These are phyloP conservation scores for Tylopilus rubrobrunneus DNA, from an alignment of 768 basidiomycete species.

Conservation along the genomic window DNA sequence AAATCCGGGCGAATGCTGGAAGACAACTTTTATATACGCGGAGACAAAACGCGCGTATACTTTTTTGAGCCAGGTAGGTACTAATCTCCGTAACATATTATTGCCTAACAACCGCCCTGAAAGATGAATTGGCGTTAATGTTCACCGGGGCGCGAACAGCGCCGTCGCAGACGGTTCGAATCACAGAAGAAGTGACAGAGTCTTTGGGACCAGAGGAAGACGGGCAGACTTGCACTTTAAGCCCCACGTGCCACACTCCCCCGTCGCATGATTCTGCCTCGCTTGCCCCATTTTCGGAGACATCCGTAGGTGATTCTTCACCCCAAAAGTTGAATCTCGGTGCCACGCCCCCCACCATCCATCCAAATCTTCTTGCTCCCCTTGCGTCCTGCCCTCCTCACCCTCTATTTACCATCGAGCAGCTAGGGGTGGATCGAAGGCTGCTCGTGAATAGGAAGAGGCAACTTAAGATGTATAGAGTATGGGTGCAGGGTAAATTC, in stretches of 20 bases:
- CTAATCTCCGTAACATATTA: neutral
- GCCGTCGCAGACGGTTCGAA: slow-evolving; percentile 25
- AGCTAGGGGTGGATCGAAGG: slow-evolving; percentile 86
- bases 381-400: slow-evolving; percentile 35
- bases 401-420: slow-evolving; percentile 73
- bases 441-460: slow-evolving; percentile 91
- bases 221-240: neutral
- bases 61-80: slow-evolving; percentile 83
- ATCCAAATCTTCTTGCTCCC: slow-evolving; percentile 34
- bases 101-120: neutral
- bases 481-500: slow-evolving; percentile 92
- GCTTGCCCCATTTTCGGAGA: neutral
- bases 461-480: slow-evolving; percentile 95
- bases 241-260: slow-evolving; percentile 8
- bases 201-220: slow-evolving; percentile 20
- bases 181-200: slow-evolving; percentile 36
- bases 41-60: slow-evolving; percentile 96
- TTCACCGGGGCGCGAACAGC: slow-evolving; percentile 63
- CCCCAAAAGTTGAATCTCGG: neutral
- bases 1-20: slow-evolving; percentile 83
- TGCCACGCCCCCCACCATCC: slow-evolving; percentile 24
- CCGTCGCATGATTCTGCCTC: slow-evolving; percentile 2
- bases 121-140: slow-evolving; percentile 76
- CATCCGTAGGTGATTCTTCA: neutral
- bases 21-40: slow-evolving; percentile 93